These are phyloP conservation scores for Leavenworthia alabamica DNA, from an alignment of 345 rosid species.

Conservation along the genomic window DNA sequence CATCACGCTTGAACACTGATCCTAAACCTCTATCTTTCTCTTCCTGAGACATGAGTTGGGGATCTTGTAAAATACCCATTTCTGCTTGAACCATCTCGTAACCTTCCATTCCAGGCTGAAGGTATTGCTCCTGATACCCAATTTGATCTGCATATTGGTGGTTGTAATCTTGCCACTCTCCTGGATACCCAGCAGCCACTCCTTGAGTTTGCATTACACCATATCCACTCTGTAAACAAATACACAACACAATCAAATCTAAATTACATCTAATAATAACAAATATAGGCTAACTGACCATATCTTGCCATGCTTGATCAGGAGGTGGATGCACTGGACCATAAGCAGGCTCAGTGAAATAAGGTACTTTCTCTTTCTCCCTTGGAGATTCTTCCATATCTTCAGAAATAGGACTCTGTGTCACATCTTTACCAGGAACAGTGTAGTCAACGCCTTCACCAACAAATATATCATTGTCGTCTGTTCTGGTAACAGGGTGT, in stretches of 20 bases:
- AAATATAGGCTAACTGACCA: too few species aligned
- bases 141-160: constrained; percentile 87
- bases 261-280: not conserved
- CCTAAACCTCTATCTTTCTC: constrained; percentile 98
- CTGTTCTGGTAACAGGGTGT: constrained; percentile 52
- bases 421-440: constrained; percentile 71
- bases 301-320: constrained; percentile 75
- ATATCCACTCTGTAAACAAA: constrained; percentile 66
- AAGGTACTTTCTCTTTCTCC: constrained; percentile 64
- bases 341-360: constrained; percentile 66
- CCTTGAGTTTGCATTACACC: constrained; percentile 69
- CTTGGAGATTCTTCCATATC: constrained; percentile 99
- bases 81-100: constrained; percentile 58
- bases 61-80: constrained; percentile 48
- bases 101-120: constrained; percentile 55
- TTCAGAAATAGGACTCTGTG: constrained; percentile 85
- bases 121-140: constrained; percentile 76
- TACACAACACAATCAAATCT: not conserved
- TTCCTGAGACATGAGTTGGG: constrained; percentile 90
- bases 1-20: constrained; percentile 96
- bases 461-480: constrained; percentile 79
- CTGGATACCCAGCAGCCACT: constrained; percentile 62
- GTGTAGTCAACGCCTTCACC: constrained; percentile 77
- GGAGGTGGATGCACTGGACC: constrained; percentile 78
- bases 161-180: constrained; percentile 92